Base-by-base conservation (phyloP, 2,329 filamentous ascomycete genomes). In the Colletotrichum simmondsii region DNA sequence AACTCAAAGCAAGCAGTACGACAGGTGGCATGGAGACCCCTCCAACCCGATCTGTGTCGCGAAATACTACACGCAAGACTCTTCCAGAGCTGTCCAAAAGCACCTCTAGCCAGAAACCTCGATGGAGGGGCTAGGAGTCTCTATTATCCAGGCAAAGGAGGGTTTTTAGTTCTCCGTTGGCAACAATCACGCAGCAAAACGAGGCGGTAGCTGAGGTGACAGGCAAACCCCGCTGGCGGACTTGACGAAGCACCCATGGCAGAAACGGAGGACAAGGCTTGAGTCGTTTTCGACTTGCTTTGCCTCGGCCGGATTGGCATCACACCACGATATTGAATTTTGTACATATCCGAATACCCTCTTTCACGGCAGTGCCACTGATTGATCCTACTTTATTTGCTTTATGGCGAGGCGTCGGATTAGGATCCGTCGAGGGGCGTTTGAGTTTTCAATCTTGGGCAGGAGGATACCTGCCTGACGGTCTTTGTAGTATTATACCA, bases 21-120 rank as follows among this genome's bases (percentile, higher is more conserved):
- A 77, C 82, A 22, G 82, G 81, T 16, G 88, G 88, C 5, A 83
- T 87, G 22, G 82, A 84, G 52, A 89, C 85, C 65, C 87, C 88
- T 5, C 85, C 87, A 65, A 82, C 86, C 28, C 61, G 86, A 2
- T 82, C 85, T 0, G 84, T 85, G 5, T 85, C 87, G 5, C 82
- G 86, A n/a, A 80, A 78, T 42, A 84, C 84, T 14, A 85, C 87
- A 81, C 81, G 82, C 53, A 83, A 82, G 76, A 81, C 61, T 83
- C 73, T 49, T 11, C 72, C 76, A 5, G 80, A 81, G 19, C 28
- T 76, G 46, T 73, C 79, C 3, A 72, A 78, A 16, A 79, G 75
- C n/a, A 79, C 84, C 30, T 62, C 77, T 2, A 85, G 83, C 56
- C 76, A 74, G 61, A 88, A 85, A 77, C 88, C 88, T 16, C 84